A percentile compares a stretch with the other conserved stretches of the same genome.
Conservation (phyloP, 2,329 filamentous ascomycete species). For the Fulvia fulva region DNA sequence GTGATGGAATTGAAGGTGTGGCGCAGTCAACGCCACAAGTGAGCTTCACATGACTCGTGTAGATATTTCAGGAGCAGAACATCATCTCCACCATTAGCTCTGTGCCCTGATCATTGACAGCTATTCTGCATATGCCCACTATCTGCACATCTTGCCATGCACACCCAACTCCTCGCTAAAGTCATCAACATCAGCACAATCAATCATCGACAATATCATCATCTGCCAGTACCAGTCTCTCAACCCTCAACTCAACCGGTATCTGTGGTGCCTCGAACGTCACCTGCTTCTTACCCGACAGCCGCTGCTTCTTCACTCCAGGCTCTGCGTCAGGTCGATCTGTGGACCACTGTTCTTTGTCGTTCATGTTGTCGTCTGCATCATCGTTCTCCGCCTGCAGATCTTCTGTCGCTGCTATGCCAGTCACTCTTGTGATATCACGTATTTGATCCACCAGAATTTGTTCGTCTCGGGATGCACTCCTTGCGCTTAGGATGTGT, state of each 20-base stretch:
- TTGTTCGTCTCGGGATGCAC: conserved; percentile 15
- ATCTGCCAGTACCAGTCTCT: conserved; percentile 42
- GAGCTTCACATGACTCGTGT: not conserved
- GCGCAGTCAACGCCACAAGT: not conserved
- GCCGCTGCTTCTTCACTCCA: conserved; percentile 10
- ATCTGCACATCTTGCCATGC: not conserved
- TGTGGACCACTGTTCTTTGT: conserved; percentile 41
- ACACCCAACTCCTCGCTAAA: conserved; percentile 15
- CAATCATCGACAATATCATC: conserved; percentile 46
- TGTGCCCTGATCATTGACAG: not conserved
- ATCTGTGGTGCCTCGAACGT: conserved; percentile 21
- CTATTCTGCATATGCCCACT: not conserved
- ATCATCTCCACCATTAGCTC: not conserved
- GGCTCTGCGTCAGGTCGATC: conserved; percentile 35
- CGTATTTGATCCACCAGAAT: conserved; percentile 51
- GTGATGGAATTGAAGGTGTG: not conserved
- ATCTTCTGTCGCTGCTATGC: conserved; percentile 38
- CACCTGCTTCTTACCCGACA: conserved; percentile 9
- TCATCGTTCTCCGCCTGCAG: conserved; percentile 29
- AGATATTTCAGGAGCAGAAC: not conserved
- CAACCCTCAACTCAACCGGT: conserved; percentile 29
- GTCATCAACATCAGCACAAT: not conserved
- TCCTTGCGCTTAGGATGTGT: conserved; percentile 50
- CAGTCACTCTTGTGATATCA: conserved; percentile 63
- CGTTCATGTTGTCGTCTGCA: not conserved